Percentiles rank a stretch among this genome's conserved stretches.
Evolutionary conservation across 805 yeast genomes (phyloP).

Genomic region (Metschnikowia reukaufii): DNA sequence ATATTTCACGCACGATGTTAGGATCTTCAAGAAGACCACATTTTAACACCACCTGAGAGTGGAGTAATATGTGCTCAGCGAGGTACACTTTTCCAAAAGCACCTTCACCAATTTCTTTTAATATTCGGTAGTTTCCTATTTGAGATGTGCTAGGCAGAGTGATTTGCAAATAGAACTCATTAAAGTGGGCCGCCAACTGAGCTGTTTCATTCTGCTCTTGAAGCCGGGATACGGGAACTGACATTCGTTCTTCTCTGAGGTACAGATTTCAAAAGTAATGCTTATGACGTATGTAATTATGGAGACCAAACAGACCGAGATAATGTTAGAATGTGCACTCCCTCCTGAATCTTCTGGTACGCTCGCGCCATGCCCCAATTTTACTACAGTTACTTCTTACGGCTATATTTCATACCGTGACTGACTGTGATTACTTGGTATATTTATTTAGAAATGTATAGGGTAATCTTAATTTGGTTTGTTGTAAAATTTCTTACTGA

Average conservation of each 20-base stretch:
- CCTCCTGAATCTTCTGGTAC: neutral
- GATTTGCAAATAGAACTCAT: slow-evolving; percentile 48
- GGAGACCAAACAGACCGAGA: neutral
- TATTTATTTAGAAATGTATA: too few species aligned
- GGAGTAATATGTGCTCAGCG: slow-evolving; percentile 75
- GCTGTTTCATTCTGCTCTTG: slow-evolving; percentile 45
- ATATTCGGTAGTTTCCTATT: slow-evolving; percentile 78
- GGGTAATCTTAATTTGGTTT: too few species aligned
- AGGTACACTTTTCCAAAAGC: slow-evolving; percentile 89
- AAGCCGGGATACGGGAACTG: slow-evolving; percentile 14
- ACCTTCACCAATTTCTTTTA: slow-evolving; percentile 83
- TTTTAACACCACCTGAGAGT: slow-evolving; percentile 75
- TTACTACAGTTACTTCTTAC: too few species aligned
- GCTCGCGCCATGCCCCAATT: neutral
- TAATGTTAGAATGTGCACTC: slow-evolving; percentile 8
- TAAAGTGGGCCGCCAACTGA: slow-evolving; percentile 63
- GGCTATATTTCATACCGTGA: too few species aligned
- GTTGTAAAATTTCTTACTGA: too few species aligned
- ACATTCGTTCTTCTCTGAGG: slow-evolving; percentile 11
- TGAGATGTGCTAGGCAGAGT: slow-evolving; percentile 53
- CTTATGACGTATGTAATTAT: neutral
- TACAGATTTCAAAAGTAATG: neutral
- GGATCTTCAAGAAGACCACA: slow-evolving; percentile 77
- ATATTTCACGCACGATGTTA: slow-evolving; percentile 85
- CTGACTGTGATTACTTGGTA: too few species aligned